Evolutionary conservation across 768 basidiomycete genomes (phyloP).

Genomic region (Boletus coccyginus): DNA sequence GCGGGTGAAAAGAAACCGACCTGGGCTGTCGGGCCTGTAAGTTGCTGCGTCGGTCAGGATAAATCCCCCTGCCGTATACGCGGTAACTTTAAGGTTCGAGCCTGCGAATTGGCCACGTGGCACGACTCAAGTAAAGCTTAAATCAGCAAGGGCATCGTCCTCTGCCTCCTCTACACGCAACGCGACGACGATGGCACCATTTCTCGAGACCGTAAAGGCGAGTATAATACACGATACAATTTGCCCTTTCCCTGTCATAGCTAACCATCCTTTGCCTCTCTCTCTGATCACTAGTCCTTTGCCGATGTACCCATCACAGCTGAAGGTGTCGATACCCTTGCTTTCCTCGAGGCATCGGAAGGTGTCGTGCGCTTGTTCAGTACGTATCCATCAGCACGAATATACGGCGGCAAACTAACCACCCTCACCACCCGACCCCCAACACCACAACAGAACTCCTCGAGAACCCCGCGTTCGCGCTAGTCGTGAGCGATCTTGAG

Average conservation of each 20-base stretch:
- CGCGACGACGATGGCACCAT: constrained; percentile 60
- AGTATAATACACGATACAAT: constrained; percentile 5
- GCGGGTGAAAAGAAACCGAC: too few relatives aligned
- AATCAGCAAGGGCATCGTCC: too few relatives aligned
- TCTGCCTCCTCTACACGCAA: background rate
- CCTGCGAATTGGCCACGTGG: too few relatives aligned
- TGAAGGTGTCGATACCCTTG: constrained; percentile 81
- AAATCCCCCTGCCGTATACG: too few relatives aligned
- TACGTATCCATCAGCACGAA: constrained; percentile 35
- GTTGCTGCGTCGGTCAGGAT: too few relatives aligned
- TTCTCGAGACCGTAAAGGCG: constrained; percentile 69
- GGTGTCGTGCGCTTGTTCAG: constrained; percentile 92
- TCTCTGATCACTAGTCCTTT: constrained; percentile 64
- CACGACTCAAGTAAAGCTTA: too few relatives aligned
- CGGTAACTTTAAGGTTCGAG: too few relatives aligned
- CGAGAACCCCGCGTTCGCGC: constrained; percentile 56
- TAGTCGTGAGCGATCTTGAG: constrained; percentile 83
- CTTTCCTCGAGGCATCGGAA: constrained; percentile 84
- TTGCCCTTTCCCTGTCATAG: background rate
- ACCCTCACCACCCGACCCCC: background rate
- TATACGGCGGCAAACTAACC: background rate
- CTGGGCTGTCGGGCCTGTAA: too few relatives aligned
- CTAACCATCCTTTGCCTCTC: background rate
- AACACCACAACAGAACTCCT: constrained; percentile 19
- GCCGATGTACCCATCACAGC: constrained; percentile 85